Evolutionary conservation across 345 rosid species (phyloP).

Genomic region (Camelina sativa): DNA sequence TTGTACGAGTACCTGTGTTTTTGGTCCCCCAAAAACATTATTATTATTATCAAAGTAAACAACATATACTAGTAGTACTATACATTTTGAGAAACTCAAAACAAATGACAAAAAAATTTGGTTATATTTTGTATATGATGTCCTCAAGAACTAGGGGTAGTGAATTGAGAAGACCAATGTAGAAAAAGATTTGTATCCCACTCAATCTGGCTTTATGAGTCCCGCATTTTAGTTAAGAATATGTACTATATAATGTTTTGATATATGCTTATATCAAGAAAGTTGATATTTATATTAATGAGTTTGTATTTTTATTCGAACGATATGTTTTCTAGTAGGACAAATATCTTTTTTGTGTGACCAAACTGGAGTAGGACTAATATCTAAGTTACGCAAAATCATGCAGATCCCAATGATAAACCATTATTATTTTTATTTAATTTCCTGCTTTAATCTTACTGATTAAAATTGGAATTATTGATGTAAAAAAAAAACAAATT

Average conservation of each 20-base stretch:
- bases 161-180: conserved; percentile 29
- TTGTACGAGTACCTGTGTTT: conserved; percentile 73
- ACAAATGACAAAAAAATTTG: background rate
- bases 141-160: conserved; percentile 28
- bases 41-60: background rate
- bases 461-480: too few species aligned
- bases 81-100: background rate
- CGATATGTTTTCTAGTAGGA: too few species aligned
- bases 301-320: too few species aligned
- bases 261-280: background rate
- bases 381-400: conserved; percentile 30
- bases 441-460: background rate
- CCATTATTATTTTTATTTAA: background rate
- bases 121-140: conserved; percentile 5
- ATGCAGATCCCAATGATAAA: conserved; percentile 26
- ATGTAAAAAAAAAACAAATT: too few species aligned
- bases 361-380: background rate
- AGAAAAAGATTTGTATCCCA: conserved; percentile 31
- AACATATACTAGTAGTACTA: too few species aligned
- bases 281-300: background rate
- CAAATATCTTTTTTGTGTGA: too few species aligned
- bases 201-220: conserved; percentile 11
- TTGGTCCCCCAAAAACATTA: background rate
- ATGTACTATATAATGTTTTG: background rate
- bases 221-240: conserved; percentile 2